These are phyloP conservation scores for Erythrophleum fordii DNA, from an alignment of 306 rosid genomes.

Conservation along the genomic window DNA sequence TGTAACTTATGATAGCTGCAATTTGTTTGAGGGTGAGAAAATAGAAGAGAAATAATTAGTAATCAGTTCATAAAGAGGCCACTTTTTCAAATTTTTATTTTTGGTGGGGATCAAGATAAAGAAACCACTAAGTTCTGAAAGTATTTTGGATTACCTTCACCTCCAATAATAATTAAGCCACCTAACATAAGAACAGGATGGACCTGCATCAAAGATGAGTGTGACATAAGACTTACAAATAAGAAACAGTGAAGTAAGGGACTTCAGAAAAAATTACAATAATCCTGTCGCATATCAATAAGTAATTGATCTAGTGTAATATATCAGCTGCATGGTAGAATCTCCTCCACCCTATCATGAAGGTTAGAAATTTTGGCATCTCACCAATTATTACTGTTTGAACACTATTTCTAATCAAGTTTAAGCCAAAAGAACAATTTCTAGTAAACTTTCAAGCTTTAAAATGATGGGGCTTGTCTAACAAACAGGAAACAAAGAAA, in stretches of 20 bases:
- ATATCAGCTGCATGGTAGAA: background rate
- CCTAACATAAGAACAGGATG: conserved; percentile 81
- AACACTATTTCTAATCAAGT: too few species aligned
- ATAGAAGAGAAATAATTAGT: background rate
- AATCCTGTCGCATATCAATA: background rate
- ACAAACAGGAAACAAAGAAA: too few species aligned
- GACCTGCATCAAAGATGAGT: conserved; percentile 50
- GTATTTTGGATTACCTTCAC: conserved; percentile 68
- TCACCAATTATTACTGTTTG: background rate
- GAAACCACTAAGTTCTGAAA: conserved; percentile 2
- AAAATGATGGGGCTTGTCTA: too few species aligned
- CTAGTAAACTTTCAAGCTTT: too few species aligned
- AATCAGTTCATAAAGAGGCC: conserved; percentile 6
- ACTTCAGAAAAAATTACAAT: background rate
- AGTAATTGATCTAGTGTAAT: background rate
- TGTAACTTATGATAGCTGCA: conserved; percentile 89
- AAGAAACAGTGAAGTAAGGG: background rate
- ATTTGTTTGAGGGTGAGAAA: conserved; percentile 35
- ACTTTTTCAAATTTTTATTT: too few species aligned
- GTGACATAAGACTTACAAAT: background rate
- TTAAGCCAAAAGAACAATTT: too few species aligned
- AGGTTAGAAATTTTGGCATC: conserved; percentile 7
- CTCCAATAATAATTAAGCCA: conserved; percentile 79
- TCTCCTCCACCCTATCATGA: background rate
- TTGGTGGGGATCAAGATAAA: too few species aligned